phyloP scores from a whole-genome alignment of 2,329 filamentous ascomycete genomes.

The Phoma sp. region DNA sequence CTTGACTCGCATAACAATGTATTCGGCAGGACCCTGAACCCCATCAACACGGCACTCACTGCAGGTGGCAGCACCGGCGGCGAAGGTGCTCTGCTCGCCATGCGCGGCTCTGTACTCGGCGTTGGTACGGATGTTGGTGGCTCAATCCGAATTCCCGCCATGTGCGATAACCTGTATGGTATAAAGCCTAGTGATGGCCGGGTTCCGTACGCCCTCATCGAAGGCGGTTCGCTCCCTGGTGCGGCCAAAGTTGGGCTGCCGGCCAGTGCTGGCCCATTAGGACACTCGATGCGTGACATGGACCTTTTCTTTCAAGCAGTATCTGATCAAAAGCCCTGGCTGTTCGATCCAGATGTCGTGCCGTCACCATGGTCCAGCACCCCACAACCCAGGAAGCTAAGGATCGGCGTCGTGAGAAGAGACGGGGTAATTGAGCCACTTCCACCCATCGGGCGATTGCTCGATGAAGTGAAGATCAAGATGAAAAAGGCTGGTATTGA shows the following conservation, averaged over 20 bases:
- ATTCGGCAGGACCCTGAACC: slow-evolving; percentile 57
- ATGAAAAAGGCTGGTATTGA: slow-evolving; percentile 56
- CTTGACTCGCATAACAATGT: slow-evolving; percentile 62
- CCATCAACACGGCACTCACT: slow-evolving; percentile 57
- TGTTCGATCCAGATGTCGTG: slow-evolving; percentile 54
- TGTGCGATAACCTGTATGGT: slow-evolving; percentile 59
- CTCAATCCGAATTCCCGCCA: slow-evolving; percentile 60
- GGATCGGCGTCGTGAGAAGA: slow-evolving; percentile 58
- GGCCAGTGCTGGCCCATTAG: slow-evolving; percentile 56
- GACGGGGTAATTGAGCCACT: slow-evolving; percentile 61
- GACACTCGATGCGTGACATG: slow-evolving; percentile 58
- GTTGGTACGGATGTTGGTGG: slow-evolving; percentile 65
- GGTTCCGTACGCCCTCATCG: slow-evolving; percentile 62
- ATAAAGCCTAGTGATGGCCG: slow-evolving; percentile 56
- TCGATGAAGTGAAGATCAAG: slow-evolving; percentile 54
- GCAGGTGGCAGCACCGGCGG: slow-evolving; percentile 62
- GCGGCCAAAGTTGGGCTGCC: slow-evolving; percentile 56
- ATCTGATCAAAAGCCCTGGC: slow-evolving; percentile 61
- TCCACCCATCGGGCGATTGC: slow-evolving; percentile 57
- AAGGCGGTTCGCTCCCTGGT: slow-evolving; percentile 56
- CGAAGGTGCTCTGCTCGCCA: slow-evolving; percentile 60
- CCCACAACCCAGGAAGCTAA: slow-evolving; percentile 41
- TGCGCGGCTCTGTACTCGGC: slow-evolving; percentile 58
- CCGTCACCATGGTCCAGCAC: slow-evolving; percentile 48
- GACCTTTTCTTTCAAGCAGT: slow-evolving; percentile 63